Base-by-base conservation (phyloP, 192 early-diverging fungal genomes). In the Coemansia sp. region DNA sequence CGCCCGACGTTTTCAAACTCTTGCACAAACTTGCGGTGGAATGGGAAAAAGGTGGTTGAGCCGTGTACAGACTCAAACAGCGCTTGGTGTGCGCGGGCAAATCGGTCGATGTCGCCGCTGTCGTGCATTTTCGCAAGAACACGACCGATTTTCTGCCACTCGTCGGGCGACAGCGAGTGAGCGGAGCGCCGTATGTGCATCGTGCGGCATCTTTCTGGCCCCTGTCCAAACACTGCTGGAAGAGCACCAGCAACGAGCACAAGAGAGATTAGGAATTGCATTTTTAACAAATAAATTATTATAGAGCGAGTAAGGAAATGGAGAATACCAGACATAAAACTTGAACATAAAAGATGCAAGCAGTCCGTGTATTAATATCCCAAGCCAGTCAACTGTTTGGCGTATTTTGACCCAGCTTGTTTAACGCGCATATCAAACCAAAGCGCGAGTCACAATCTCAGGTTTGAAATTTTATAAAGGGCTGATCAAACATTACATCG, bases 21-120 rank as follows among this genome's bases (percentile, higher is more conserved):
- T 6, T 73, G 62, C 35, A 80, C 66, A 48, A 83, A 83, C 57
- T 73, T 69, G 10, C 82, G 70, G 56, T 83, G 82, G 66, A 76
- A 83, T 21, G 77, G 73, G 41, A 80, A 75, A 56, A 83, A 83
- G 1, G 74, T 67, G 2, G 79, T 65, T 9, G 63, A 55, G 41
- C 79, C 79, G 22, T 82, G 79, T 32, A 82, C 79, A 1, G 57
- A 27, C 47, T 69, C 61, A 39, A 82, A 82, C 9, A 76, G 58
- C 0, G 50, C 49, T n/a, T 76, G 59, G 45, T 82, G 79, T 3
- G 74, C 60, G 14, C 60, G 45, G 22, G 69, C 79, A 37, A 76
- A 82, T 29, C 73, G 66, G 22, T 71, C 73, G 35, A 82, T 65
- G 6, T 69, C 63, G 0, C 79, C 79, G 17, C 72, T 63, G 12